These are phyloP conservation scores for Batkoa obscura DNA, from an alignment of 371 early-diverging fungal species.

Conservation along the genomic window DNA sequence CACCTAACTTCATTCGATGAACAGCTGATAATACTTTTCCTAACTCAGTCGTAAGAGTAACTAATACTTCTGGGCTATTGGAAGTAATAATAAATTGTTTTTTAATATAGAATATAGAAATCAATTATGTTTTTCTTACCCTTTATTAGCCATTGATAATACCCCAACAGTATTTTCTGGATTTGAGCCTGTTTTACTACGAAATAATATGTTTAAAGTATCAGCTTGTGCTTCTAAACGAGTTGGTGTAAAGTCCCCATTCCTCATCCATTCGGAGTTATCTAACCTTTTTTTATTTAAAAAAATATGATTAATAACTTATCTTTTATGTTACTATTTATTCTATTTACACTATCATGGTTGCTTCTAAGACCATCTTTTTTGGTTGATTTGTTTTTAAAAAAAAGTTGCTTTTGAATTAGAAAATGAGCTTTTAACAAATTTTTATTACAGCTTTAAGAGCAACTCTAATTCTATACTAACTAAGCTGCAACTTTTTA, in stretches of 20 bases:
- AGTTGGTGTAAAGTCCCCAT: constrained; percentile 94
- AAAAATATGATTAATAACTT: too few species aligned
- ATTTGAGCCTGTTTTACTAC: constrained; percentile 76
- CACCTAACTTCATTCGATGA: constrained; percentile 56
- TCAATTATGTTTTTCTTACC: too few species aligned
- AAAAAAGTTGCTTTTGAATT: too few species aligned
- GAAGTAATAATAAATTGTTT: too few species aligned
- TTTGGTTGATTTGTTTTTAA: too few species aligned
- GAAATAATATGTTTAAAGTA: constrained; percentile 80
- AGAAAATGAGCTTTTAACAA: too few species aligned
- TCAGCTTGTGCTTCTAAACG: constrained; percentile 91
- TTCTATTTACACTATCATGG: constrained; percentile 41
- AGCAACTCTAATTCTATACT: too few species aligned
- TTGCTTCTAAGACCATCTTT: constrained; percentile 34
- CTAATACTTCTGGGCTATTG: constrained; percentile 79
- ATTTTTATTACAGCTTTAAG: too few species aligned
- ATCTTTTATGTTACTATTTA: too few species aligned
- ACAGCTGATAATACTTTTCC: constrained; percentile 79
- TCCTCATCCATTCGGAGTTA: constrained; percentile 98
- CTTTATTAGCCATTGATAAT: constrained; percentile 89
- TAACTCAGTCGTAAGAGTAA: constrained; percentile 73
- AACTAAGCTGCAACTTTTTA: too few species aligned
- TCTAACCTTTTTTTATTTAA: constrained; percentile 43
- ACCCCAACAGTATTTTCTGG: constrained; percentile 94
- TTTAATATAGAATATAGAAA: too few species aligned